Evolutionary conservation across 257 asterid genomes (phyloP), one percentile per base, ranked within the genome.

Genomic region (Primulina eburnea): DNA sequence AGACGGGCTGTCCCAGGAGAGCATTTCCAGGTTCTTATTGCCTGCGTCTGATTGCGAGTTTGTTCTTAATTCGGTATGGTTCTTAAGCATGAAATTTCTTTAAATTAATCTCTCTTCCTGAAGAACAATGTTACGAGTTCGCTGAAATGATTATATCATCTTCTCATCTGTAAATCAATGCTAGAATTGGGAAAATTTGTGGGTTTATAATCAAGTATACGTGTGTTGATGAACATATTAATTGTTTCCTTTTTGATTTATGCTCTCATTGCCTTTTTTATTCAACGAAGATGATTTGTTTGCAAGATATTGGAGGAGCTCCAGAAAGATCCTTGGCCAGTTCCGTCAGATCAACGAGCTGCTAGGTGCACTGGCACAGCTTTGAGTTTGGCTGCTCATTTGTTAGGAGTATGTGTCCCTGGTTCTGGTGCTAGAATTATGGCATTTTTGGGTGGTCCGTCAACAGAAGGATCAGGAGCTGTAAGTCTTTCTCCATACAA

Each of bases 1-100:
- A 73, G 99, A 94, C 67, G 97, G 97, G 68, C 82, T 94, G 69
- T 86, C 99, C 10, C 95, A 78, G 69, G 97, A 94, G 81, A 94
- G 97, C 78, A 84, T 94, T 81, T 70, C 92, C n/a, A 87, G 97
- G 84, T 89, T 94, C 76, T 77, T 94, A 86, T 75, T 90, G 80
- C 97, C 97, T 76, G 96, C 96, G n/a, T 89, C 97, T 17, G 96
- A 89, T 71, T 93, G 99, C 78, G 97, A 90, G 87, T 93, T 93
- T 84, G 87, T 86, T 61, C 95, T 94, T 34, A 89, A 89, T 74
- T 79, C 95, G 89, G 96, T 93, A 90, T 65, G 86, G 68, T 68
- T 72, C 74, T 68, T 29, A 40, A 62, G 67, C 72, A 40, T 68
- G 75, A 69, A 62, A 37, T 71, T 78, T 60, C 68, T 65, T 21